phyloP scores from a whole-genome alignment of 495 filamentous ascomycete species.

The Penicillium bialowiezense region DNA sequence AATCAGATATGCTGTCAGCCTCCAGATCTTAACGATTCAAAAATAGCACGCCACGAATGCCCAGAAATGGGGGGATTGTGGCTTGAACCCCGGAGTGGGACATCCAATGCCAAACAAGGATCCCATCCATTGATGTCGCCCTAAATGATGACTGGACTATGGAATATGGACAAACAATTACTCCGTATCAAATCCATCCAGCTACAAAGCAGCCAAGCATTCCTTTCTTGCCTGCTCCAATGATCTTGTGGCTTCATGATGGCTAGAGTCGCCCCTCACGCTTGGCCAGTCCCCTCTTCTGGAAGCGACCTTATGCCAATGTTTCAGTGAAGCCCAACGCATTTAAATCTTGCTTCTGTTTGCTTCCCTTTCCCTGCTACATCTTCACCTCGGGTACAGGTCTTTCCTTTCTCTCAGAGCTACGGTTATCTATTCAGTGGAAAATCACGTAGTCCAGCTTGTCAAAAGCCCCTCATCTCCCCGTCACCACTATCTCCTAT shows the following conservation, averaged over 20 bases:
- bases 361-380: neutral
- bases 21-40: neutral
- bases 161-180: slow-evolving; percentile 5
- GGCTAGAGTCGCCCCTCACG: slow-evolving; percentile 12
- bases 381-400: neutral
- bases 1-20: neutral
- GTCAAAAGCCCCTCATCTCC: neutral
- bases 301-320: slow-evolving; percentile 2
- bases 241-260: slow-evolving; percentile 11
- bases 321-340: neutral
- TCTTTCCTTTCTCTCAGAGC: neutral
- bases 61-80: neutral
- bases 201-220: slow-evolving; percentile 18
- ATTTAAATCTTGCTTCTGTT: neutral
- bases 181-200: slow-evolving; percentile 5
- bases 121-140: too few species aligned
- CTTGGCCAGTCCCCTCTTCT: slow-evolving; percentile 10
- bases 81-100: slow-evolving; percentile 4
- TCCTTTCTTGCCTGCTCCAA: slow-evolving; percentile 11
- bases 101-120: slow-evolving; percentile 6
- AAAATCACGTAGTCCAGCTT: neutral
- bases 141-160: slow-evolving; percentile 12
- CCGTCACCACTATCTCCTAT: slow-evolving; percentile 18
- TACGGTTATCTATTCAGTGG: neutral
- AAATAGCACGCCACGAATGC: slow-evolving; percentile 7